Evolutionary conservation across 495 filamentous ascomycete species (phyloP).

Genomic region (Rhizodiscina lignyota): DNA sequence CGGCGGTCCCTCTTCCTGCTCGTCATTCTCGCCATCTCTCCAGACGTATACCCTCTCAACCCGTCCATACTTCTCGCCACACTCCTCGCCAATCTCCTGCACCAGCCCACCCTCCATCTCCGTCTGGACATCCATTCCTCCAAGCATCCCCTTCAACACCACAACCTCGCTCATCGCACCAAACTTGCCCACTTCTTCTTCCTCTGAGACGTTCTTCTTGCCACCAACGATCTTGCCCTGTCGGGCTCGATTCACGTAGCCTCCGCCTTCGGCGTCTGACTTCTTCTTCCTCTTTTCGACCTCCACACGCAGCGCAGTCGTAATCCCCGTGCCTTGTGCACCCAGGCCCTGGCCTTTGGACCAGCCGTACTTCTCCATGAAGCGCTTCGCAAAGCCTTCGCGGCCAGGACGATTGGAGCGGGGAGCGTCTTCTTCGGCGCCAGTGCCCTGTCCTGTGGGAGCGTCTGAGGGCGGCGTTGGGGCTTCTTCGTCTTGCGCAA

Average conservation of each 20-base stretch:
- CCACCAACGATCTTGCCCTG: slow-evolving; percentile 70
- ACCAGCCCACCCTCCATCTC: slow-evolving; percentile 60
- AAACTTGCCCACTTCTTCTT: slow-evolving; percentile 41
- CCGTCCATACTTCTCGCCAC: slow-evolving; percentile 71
- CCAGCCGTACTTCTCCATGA: slow-evolving; percentile 90
- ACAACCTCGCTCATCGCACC: slow-evolving; percentile 68
- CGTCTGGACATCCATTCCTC: slow-evolving; percentile 54
- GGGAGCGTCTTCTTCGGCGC: slow-evolving; percentile 30
- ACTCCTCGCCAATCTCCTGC: slow-evolving; percentile 92
- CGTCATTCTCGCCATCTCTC: slow-evolving; percentile 27
- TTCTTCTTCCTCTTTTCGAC: slow-evolving; percentile 64
- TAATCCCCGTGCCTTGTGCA: slow-evolving; percentile 61
- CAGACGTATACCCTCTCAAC: slow-evolving; percentile 74
- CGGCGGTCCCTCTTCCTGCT: slow-evolving; percentile 31
- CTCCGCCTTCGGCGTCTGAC: slow-evolving; percentile 63
- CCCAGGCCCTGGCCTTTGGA: slow-evolving; percentile 75
- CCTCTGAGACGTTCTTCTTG: slow-evolving; percentile 30
- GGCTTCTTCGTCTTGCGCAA: slow-evolving; percentile 28
- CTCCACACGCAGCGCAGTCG: slow-evolving; percentile 64
- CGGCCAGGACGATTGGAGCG: slow-evolving; percentile 62
- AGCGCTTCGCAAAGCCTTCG: slow-evolving; percentile 65
- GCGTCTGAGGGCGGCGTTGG: slow-evolving; percentile 24
- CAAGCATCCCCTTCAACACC: slow-evolving; percentile 62
- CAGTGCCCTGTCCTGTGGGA: slow-evolving; percentile 3
- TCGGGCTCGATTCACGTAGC: slow-evolving; percentile 49